phyloP scores from a whole-genome alignment of 2,329 filamentous ascomycete species.

The Penicillium italicum region DNA sequence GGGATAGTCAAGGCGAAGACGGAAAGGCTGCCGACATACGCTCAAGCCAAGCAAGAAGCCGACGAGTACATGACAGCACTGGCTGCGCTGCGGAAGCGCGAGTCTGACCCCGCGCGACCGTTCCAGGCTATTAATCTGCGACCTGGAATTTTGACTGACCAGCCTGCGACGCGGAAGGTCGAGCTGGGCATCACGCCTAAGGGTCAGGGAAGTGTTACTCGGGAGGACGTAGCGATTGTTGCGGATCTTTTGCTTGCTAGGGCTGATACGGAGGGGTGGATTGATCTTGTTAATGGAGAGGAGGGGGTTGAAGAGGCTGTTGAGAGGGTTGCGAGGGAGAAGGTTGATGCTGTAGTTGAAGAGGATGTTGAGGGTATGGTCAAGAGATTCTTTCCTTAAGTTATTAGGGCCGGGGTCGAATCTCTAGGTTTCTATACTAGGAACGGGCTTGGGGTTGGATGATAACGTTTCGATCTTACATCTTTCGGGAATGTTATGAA shows the following conservation, averaged over 20 bases:
- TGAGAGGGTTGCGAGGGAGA: conserved; percentile 44
- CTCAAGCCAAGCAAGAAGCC: conserved; percentile 53
- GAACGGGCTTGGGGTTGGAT: background rate
- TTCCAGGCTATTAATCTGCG: conserved; percentile 53
- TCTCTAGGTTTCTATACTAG: background rate
- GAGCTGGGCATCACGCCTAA: conserved; percentile 46
- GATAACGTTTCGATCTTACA: background rate
- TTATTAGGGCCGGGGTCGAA: background rate
- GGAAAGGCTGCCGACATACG: conserved; percentile 51
- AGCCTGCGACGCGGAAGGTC: conserved; percentile 47
- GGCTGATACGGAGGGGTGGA: conserved; percentile 50
- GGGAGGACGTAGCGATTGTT: conserved; percentile 52
- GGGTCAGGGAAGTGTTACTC: conserved; percentile 44
- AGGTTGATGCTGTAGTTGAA: conserved; percentile 48
- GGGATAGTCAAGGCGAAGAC: conserved; percentile 46
- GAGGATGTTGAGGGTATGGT: conserved; percentile 51
- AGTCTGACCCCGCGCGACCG: conserved; percentile 9
- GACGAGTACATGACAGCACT: conserved; percentile 54
- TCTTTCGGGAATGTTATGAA: background rate
- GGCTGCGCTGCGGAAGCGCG: conserved; percentile 33
- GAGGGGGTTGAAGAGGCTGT: conserved; percentile 47
- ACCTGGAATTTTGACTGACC: conserved; percentile 50
- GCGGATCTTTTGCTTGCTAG: conserved; percentile 49
- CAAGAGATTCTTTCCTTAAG: conserved; percentile 29
- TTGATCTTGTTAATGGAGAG: conserved; percentile 52